Base-by-base conservation (phyloP, 495 filamentous ascomycete species). In the Aspergillus homomorphus region DNA sequence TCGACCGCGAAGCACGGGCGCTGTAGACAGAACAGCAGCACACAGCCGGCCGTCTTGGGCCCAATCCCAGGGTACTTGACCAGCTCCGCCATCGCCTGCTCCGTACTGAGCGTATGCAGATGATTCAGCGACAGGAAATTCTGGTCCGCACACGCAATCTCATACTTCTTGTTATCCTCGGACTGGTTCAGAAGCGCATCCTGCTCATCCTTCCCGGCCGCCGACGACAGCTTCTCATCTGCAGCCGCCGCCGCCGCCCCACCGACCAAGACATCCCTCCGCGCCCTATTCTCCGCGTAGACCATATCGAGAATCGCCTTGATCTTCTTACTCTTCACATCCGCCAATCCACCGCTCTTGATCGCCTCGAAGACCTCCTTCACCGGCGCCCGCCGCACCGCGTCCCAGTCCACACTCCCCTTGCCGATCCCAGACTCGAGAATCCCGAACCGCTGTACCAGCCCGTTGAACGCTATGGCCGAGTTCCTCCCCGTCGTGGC, bases 21-120 rank as follows among this genome's bases (percentile, higher is more conserved):
- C 61, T 83, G 83, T 22, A 95, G 80, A 69, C 89, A 92, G 69
- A 95, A 95, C 2, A 93, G 77, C 14, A 88, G 72, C 15, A 93
- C 89, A 62, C 94, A 98, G 8, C 90, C 87, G 3, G 92, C 89
- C 0, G 92, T 96, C 74, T 98, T 98, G 53, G 90, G 86, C 0
- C 92, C 94, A 58, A 98, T 89, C 3, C 93, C 94, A 3, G 88
- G 88, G 46, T 87, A 94, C 54, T 82, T 86, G 51, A 85, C 82
- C 38, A 98, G 79, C 55, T 87, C 84, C 9, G 74, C 73, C 82
- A 96, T 88, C 0, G 86, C 90, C 23, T 90, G 81, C 18, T 89
- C 80, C 14, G 81, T 85, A 19, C 74, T 69, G 54, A 95, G 72
- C 15, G 73, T 73, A 60, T 89, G 89, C 16, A 96, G 72, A 68